Evolutionary conservation across 805 yeast genomes (phyloP), one percentile per base, ranked within the genome.

Genomic region (Yarrowia phangngaensis): DNA sequence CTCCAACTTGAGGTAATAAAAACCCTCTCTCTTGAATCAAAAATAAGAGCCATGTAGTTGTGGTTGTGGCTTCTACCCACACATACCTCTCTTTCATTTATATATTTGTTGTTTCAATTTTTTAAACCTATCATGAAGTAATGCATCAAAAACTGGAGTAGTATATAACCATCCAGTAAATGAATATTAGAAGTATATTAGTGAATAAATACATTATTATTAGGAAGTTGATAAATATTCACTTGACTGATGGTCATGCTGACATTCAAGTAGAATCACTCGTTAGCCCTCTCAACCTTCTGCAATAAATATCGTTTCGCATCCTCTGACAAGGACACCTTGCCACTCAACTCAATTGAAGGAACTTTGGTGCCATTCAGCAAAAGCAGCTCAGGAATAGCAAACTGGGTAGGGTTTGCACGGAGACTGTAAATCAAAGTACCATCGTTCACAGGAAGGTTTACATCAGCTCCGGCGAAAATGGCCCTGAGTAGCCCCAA

Each of bases 401-500:
- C 64, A 52, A 64, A 69, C 8, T 55, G 40, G n/a, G 36, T 32
- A 1, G 61, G 54, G 11, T 56, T 60, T 7, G 51, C 51, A 1
- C 60, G 56, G 30, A 69, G 53, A 3, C 71, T 64, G 33, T 59
- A 56, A 12, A 66, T 34, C 7, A 68, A 36, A 31, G 68, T 31
- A 2, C 52, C 46, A 8, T 48, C 43, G 24, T 50, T 24, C 11
- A 55, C 54, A 7, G 52, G 43, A 8, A 60, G 59, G 41, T 67
- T 63, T 11, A 67, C 60, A 46, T 67, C 65, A 6, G 72, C 73
- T 0, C 70, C 60, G 4, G 64, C 55, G 1, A 72, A 73, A 31
- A 69, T 51, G 5, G 72, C 69, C 4, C 55, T 53, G 31, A 66
- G 47, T 8, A 58, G 57, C 7, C 51, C 59, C 11, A 58, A 38